Conservation (phyloP, 495 filamentous ascomycete genomes). For the Trichoderma asperelloides region DNA sequence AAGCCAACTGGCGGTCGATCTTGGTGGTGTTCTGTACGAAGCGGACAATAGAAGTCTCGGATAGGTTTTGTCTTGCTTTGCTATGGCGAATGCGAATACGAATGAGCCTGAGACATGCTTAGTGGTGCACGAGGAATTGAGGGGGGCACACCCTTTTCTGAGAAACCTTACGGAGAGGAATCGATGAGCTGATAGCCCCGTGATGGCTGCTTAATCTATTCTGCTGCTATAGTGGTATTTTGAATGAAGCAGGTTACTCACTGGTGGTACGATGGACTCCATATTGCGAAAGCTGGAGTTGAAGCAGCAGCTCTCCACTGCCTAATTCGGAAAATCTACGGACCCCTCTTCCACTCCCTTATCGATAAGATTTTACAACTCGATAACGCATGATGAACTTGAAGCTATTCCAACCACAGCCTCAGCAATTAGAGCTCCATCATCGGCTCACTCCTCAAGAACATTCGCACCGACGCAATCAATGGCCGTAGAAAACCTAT, state of each 20-base stretch:
- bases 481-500: neutral
- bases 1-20: neutral
- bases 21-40: neutral
- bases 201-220: too few species aligned
- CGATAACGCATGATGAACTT: neutral
- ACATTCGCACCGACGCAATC: neutral
- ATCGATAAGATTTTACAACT: neutral
- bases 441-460: neutral
- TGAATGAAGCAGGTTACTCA: too few species aligned
- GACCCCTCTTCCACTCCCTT: neutral
- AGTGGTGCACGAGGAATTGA: neutral
- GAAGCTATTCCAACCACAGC: neutral
- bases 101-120: neutral
- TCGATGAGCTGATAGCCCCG: too few species aligned
- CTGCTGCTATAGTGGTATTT: too few species aligned
- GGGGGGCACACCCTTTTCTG: too few species aligned
- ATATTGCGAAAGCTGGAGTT: neutral
- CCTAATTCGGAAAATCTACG: neutral
- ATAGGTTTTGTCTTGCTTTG: neutral
- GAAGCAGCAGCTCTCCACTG: conserved; percentile 9
- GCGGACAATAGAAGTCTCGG: neutral
- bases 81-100: neutral
- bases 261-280: too few species aligned
- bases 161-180: too few species aligned
- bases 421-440: neutral